These are phyloP conservation scores for Pseudocercospora fuligena DNA, from an alignment of 2,329 filamentous ascomycete species.

Conservation along the genomic window DNA sequence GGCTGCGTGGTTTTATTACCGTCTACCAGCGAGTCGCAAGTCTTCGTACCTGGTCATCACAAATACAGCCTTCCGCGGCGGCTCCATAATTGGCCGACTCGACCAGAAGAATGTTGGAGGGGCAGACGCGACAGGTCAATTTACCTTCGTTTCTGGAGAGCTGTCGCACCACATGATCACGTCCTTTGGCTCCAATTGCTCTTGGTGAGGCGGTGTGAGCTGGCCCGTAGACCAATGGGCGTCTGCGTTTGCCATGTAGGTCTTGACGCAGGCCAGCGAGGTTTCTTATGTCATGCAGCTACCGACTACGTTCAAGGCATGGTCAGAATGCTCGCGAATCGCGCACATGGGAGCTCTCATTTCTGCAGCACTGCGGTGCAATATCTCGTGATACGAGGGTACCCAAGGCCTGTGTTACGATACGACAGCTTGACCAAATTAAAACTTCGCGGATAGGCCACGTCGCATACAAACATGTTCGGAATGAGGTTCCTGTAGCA, in stretches of 20 bases:
- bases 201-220: slow-evolving; percentile 21
- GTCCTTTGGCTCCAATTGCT: slow-evolving; percentile 12
- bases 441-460: not conserved
- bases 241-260: slow-evolving; percentile 1
- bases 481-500: not conserved
- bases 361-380: not conserved
- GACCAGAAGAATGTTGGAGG: slow-evolving; percentile 2
- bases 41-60: slow-evolving; percentile 6
- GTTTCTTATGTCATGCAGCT: slow-evolving; percentile 9
- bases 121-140: slow-evolving; percentile 18
- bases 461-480: slow-evolving; percentile 8
- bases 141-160: slow-evolving; percentile 1
- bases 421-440: slow-evolving; percentile 3
- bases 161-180: slow-evolving; percentile 19
- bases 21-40: slow-evolving; percentile 5
- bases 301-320: not conserved
- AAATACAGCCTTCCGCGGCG: slow-evolving; percentile 9
- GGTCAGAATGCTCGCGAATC: not conserved
- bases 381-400: not conserved
- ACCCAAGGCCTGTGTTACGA: not conserved
- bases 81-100: not conserved
- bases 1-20: slow-evolving; percentile 3
- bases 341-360: not conserved
- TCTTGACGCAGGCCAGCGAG: slow-evolving; percentile 17
- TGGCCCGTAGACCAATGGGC: slow-evolving; percentile 11